These are phyloP conservation scores for Leccinum fallax DNA, from an alignment of 1,284 basidiomycete genomes.

Conservation along the genomic window DNA sequence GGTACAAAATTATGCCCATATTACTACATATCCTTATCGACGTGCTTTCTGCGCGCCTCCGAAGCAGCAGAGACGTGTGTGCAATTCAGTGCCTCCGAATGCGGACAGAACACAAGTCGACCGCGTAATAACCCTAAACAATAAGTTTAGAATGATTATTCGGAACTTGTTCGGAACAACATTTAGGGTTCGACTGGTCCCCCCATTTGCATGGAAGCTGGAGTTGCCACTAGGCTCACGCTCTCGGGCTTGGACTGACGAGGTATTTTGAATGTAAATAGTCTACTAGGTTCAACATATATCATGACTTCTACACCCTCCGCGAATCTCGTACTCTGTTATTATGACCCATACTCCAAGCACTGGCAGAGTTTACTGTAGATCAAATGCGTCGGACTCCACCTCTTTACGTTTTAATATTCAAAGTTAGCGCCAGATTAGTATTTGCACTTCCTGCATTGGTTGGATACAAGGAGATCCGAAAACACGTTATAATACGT, in stretches of 20 bases:
- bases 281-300: no score
- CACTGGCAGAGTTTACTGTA: no score
- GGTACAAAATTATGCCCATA: background rate
- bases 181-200: background rate
- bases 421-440: background rate
- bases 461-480: background rate
- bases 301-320: no score
- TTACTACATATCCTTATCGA: background rate
- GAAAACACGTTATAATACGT: no score
- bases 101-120: background rate
- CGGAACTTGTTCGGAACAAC: background rate
- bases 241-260: no score
- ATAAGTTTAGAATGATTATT: background rate
- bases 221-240: background rate
- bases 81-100: background rate
- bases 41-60: background rate
- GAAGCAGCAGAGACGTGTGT: background rate
- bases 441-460: background rate
- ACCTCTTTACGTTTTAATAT: no score
- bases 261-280: no score
- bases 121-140: background rate
- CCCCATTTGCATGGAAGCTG: background rate
- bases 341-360: no score
- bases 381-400: no score
- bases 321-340: no score